Base-by-base conservation (phyloP, 108 stramenopile species). In the Poteriospumella lacustris region DNA sequence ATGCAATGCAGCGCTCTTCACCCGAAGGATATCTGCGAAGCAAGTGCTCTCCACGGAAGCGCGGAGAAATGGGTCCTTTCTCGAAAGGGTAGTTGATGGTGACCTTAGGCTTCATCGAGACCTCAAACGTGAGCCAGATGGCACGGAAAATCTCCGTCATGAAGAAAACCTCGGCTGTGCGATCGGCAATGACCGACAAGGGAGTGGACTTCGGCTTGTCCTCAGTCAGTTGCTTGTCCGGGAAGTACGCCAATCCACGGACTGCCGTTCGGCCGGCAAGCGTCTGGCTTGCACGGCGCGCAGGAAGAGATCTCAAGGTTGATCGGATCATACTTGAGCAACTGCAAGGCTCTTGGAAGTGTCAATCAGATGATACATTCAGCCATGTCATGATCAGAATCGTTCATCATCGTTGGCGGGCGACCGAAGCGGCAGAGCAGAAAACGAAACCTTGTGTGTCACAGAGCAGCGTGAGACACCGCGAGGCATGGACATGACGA, bases 51-150 rank as follows among this genome's bases (percentile, higher is more conserved):
- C 96, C 98, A 28, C 98, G 92, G 84, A 97, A 97, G n/a, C 96
- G 96, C 44, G 98, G 94, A 79, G 88, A 90, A 58, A 97, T 85
- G 67, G 91, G 88, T 15, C 94, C 94, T 84, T 97, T 95, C 82
- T 99, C 96, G 79, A 89, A 99, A 56, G 96, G 96, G 87, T 99
- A 99, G 86, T 96, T 97, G 90, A 97, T 95, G 76, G 95, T 96
- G 24, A 93, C 95, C 84, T 92, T 92, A 47, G 81, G 82, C 82
- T 93, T 93, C 41, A 91, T 29, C 52, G 88, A 83, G 41, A 88
- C 90, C 85, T 95, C 94, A 19, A 80, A 75, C 28, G 89, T 89
- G 68, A 95, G 82, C 82, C 87, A 89, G 80, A 92, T 83, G 43
- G 86, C 94, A 29, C 92, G 88, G 75, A 79, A 89, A 72, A 95